Evolutionary conservation across 2,329 filamentous ascomycete genomes (phyloP), one percentile per base, ranked within the genome.

Genomic region (Myriosclerotinia curreyana): DNA sequence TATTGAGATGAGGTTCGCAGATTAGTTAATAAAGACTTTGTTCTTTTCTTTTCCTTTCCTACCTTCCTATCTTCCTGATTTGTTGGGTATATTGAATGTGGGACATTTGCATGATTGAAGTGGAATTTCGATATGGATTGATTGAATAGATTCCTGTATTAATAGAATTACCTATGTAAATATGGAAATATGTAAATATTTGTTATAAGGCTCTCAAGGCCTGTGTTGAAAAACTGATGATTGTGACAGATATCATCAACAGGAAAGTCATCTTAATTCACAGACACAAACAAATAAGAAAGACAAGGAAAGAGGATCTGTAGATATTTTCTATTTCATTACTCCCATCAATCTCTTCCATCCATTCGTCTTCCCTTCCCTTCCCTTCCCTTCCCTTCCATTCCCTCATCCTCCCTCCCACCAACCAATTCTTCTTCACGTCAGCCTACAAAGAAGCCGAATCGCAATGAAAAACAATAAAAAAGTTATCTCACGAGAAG

Each of bases 381-480:
- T 20, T 20, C 42, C 5, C 7, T 7, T 20, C 17, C 5, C 15
- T 9, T n/a, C 17, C 12, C 38, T 5, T 20, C 38, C 34, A 2
- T 6, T 14, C 36, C 40, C 1, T 12, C 50, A 12, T 3, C 8
- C 22, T 28, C 38, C 28, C 22, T 36, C 15, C 25, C 20, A 31
- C 17, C 31, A 15, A 8, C 12, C 38, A 20, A 38, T 74, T 81
- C 81, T 84, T 83, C 83, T 75, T 82, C 79, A 75, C 77, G 75
- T 74, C 77, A 75, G 71, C 76, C 78, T 77, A 66, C 72, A 68
- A 68, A 77, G 75, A 78, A 76, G 76, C 69, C 75, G 76, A 73
- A 73, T 63, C 73, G 78, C 74, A 79, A 85, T 79, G 82, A 85
- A 84, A 83, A 80, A 77, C 46, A 50, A 50, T 48, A 59, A 74